Evolutionary conservation across 305 asterid species (phyloP), one percentile per base, ranked within the genome.

Genomic region (Plantago coronopus): DNA sequence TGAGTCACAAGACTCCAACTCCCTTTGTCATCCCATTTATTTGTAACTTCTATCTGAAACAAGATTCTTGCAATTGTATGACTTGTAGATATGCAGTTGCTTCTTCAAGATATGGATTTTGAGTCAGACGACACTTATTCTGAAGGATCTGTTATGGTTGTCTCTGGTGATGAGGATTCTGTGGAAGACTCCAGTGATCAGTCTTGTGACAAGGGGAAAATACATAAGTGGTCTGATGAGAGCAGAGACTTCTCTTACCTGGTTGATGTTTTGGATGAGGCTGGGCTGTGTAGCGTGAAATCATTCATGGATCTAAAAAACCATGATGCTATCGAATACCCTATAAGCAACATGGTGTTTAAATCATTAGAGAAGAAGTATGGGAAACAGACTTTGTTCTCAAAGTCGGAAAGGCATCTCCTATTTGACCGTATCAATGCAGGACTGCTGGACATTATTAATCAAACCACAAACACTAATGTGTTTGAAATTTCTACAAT

Each of bases 241-340:
- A 79, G 88, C 61, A 69, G 82, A 69, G 80, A 72, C 59, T 83
- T 73, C 71, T 83, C 87, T 17, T 89, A 89, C 79, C 23, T 81
- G 71, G 78, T 79, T 46, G 97, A 89, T 67, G 83, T 89, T 68
- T 68, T 89, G 63, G 94, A 89, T 18, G 91, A 78, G 76, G 83
- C 84, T 19, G 71, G 66, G 40, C 61, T 73, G 38, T 68, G 58
- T 31, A 72, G 69, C 20, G 18, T 17, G 54, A 70, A 67, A 57
- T 69, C 78, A 16, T 76, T 69, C 14, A 62, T 56, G 60, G 72
- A 76, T 66, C 63, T 69, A 38, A 73, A 73, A 64, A 57, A 58
- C 3, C 75, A 85, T 86, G 49, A 75, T 72, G 73, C 84, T 27
- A 54, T 47, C 23, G 88, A 84, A 13, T 72, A 48, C 63, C 88